phyloP scores from a whole-genome alignment of 2,329 filamentous ascomycete genomes.

The Neofusicoccum sp. region DNA sequence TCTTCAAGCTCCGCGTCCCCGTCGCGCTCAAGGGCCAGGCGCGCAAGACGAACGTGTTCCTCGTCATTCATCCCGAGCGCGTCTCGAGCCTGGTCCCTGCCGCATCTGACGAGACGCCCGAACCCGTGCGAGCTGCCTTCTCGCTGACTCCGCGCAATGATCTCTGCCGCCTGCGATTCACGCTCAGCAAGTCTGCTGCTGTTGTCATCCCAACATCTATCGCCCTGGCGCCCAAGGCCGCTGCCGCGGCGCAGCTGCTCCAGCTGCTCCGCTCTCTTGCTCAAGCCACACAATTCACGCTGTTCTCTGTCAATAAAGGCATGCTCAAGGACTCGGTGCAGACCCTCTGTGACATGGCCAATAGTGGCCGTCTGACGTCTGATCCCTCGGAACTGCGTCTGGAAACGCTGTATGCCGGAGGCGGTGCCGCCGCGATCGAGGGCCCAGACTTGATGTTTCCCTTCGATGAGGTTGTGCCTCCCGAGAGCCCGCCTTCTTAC shows the following conservation, averaged over 20 bases:
- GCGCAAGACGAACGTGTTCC: background rate
- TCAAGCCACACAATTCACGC: background rate
- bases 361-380: background rate
- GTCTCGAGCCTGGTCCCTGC: background rate
- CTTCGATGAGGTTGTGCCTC: background rate
- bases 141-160: background rate
- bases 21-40: background rate
- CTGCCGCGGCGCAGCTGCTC: background rate
- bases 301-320: background rate
- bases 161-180: background rate
- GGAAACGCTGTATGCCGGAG: background rate
- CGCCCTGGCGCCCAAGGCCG: background rate
- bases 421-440: background rate
- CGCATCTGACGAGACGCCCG: background rate
- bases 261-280: background rate
- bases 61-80: background rate
- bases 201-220: background rate
- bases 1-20: background rate
- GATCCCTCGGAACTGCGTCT: background rate
- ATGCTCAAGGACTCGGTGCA: background rate
- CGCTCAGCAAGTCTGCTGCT: background rate
- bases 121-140: background rate
- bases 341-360: background rate
- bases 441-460: background rate
- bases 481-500: background rate